Base-by-base conservation (phyloP, 352 stramenopile genomes). In the Blastocystis sp. region DNA sequence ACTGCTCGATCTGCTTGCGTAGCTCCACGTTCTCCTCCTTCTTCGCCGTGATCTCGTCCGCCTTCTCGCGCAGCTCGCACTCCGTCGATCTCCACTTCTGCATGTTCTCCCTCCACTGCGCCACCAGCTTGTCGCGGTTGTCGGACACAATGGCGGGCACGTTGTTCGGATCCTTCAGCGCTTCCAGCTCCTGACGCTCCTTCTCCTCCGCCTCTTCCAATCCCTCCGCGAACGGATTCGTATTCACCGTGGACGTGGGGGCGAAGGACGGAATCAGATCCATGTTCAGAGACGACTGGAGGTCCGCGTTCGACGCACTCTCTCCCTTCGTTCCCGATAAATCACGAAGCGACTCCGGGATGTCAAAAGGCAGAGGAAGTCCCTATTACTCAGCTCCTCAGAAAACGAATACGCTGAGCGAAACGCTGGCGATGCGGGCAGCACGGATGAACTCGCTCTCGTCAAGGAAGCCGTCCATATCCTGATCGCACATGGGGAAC, bases 71-170 rank as follows among this genome's bases (percentile, higher is more conserved):
- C 37, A 85, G 61, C 55, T 26, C 13, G 9, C 29, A 29, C 33
- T 62, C 41, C 41, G 35, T 55, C 33, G 65, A 26, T 21, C 60
- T 29, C 74, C 74, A 85, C 51, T 70, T 29, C 21, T 45, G 31
- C 74, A 85, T 85, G 61, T 85, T 85, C 19, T 3, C 19, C 59
- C 35, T 16, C 74, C 74, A 85, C 29, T 39, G n/a, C 2, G 24
- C 4, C 24, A 13, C 12, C 0, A 85, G 55, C 26, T 85, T 85
- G 21, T 85, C 74, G 33, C 74, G 74, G 33, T 85, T 85, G 31
- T 85, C 74, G n/a, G 50, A 85, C 1, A 85, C 51, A 21, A 85
- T 63, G 6, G 74, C 74, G 12, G 74, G 74, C n/a, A 85, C 74
- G 12, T 67, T 69, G n/a, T 29, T 55, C 29, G 74, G 41, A 39